These are phyloP conservation scores for Kazachstania viticola DNA, from an alignment of 805 yeast species.

Conservation along the genomic window DNA sequence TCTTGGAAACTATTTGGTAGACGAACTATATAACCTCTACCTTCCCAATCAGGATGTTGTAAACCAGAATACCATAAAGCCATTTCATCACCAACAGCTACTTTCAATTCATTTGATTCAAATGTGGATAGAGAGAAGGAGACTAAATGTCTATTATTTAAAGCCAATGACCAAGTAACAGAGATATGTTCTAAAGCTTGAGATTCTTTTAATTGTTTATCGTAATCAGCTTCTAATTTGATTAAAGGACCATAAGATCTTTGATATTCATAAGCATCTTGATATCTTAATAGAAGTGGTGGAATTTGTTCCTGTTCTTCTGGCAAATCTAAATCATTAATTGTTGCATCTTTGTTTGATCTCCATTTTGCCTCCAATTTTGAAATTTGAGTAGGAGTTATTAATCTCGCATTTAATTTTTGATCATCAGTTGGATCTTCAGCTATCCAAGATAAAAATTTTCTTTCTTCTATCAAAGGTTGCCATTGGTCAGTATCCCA, in stretches of 20 bases:
- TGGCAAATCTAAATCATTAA: conserved; percentile 49
- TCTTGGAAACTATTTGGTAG: conserved; percentile 58
- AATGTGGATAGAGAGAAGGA: conserved; percentile 56
- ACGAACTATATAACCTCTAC: conserved; percentile 57
- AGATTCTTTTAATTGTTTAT: conserved; percentile 60
- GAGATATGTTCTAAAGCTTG: conserved; percentile 63
- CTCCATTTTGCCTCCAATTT: conserved; percentile 78
- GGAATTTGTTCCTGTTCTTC: conserved; percentile 47
- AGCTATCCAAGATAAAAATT: conserved; percentile 74
- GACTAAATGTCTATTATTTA: conserved; percentile 54
- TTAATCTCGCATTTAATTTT: conserved; percentile 39
- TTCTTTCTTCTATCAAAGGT: conserved; percentile 68
- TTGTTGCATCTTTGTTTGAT: conserved; percentile 54
- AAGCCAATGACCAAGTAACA: conserved; percentile 62
- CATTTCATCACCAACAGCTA: conserved; percentile 81
- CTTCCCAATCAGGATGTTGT: conserved; percentile 55
- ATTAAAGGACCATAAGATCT: conserved; percentile 76
- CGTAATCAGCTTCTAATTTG: conserved; percentile 71
- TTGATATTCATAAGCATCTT: conserved; percentile 78
- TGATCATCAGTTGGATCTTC: conserved; percentile 57
- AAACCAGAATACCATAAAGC: conserved; percentile 51
- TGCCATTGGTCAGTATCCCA: conserved; percentile 92
- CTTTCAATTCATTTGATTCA: conserved; percentile 53
- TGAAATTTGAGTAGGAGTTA: conserved; percentile 53
- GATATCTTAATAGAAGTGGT: conserved; percentile 66